Percentiles rank a stretch among this genome's conserved stretches.
Evolutionary conservation across 2,329 filamentous ascomycete species (phyloP).

Genomic region (Alternaria rosae): DNA sequence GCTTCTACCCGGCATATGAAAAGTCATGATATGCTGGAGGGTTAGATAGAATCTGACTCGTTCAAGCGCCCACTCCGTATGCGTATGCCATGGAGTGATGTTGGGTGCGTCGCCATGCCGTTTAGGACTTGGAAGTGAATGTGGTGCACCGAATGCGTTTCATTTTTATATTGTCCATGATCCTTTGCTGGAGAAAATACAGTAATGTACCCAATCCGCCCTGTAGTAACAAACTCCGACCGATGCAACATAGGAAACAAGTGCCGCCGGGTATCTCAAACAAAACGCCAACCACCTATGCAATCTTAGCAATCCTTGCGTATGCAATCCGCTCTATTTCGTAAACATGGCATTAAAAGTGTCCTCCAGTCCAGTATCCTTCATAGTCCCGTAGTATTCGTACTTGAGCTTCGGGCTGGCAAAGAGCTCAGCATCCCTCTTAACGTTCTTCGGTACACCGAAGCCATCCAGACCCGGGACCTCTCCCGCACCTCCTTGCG

Average conservation of each 20-base stretch:
- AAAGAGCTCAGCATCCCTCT: slow-evolving; percentile 42
- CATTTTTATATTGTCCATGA: background rate
- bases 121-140: background rate
- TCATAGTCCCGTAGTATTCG: slow-evolving; percentile 39
- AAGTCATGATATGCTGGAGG: slow-evolving; percentile 47
- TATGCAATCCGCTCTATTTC: slow-evolving; percentile 20
- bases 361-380: slow-evolving; percentile 44
- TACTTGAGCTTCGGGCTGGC: slow-evolving; percentile 44
- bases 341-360: slow-evolving; percentile 44
- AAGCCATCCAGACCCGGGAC: slow-evolving; percentile 28
- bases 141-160: background rate
- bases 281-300: slow-evolving; percentile 17
- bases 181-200: background rate
- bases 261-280: slow-evolving; percentile 27
- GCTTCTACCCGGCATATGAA: slow-evolving; percentile 47
- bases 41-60: slow-evolving; percentile 49
- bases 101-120: background rate
- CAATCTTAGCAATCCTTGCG: background rate
- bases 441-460: slow-evolving; percentile 37
- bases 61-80: slow-evolving; percentile 39
- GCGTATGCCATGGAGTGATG: slow-evolving; percentile 1
- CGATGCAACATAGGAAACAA: slow-evolving; percentile 6
- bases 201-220: background rate
- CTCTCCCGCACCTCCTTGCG: slow-evolving; percentile 18
- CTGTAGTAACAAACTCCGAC: background rate